Evolutionary conservation across 2,329 filamentous ascomycete species (phyloP).

Genomic region (Pseudogymnoascus sp.): DNA sequence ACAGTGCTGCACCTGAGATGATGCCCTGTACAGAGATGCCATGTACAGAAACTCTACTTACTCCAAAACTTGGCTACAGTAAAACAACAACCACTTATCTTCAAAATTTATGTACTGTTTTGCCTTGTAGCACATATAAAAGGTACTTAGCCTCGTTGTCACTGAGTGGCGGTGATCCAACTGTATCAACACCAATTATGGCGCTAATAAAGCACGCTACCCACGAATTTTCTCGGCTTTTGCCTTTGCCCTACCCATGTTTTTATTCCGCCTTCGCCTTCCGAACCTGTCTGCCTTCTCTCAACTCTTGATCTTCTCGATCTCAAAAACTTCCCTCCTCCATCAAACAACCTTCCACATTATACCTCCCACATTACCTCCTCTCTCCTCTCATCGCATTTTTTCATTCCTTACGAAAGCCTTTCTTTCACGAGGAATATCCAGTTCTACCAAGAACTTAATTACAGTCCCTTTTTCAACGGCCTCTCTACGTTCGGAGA

Average conservation of each 20-base stretch:
- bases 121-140: background rate
- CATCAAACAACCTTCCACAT: conserved; percentile 15
- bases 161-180: background rate
- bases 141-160: background rate
- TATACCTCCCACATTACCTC: conserved; percentile 13
- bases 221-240: conserved; percentile 9
- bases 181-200: background rate
- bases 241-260: conserved; percentile 22
- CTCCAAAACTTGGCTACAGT: background rate
- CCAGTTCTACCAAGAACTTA: background rate
- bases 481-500: conserved; percentile 11
- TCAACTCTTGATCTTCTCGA: conserved; percentile 23
- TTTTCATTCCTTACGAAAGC: conserved; percentile 40
- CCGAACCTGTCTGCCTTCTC: conserved; percentile 4
- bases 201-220: conserved; percentile 7
- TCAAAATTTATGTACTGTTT: too few relatives aligned
- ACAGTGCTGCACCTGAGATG: background rate
- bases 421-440: conserved; percentile 35
- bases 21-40: background rate
- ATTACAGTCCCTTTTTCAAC: conserved; percentile 11
- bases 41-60: background rate
- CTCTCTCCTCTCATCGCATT: conserved; percentile 29
- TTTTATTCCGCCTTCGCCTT: conserved; percentile 15
- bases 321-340: conserved; percentile 17
- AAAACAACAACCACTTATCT: background rate